These are phyloP conservation scores for Marasmius sp. DNA, from an alignment of 1,284 basidiomycete species.

Conservation along the genomic window DNA sequence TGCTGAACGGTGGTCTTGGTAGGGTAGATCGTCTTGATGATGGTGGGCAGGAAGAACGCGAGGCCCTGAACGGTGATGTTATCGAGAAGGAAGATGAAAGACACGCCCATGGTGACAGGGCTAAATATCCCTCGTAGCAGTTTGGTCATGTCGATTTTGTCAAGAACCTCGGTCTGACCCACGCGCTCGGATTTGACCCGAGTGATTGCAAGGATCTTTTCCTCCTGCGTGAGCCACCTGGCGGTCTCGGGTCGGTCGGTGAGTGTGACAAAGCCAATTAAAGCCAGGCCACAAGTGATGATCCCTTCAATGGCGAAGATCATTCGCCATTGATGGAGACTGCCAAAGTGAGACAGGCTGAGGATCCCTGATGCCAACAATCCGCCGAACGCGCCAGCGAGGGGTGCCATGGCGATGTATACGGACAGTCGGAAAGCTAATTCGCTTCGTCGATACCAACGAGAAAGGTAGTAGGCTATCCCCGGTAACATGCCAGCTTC, in stretches of 20 bases:
- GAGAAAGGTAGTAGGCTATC: not conserved
- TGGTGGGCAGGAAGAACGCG: conserved; percentile 1
- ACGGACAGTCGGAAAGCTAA: not conserved
- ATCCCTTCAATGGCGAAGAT: conserved; percentile 4
- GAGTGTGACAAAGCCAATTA: conserved; percentile 1
- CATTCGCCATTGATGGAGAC: not conserved
- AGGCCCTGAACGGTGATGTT: not conserved
- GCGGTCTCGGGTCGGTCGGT: conserved; percentile 1
- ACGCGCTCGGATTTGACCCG: not conserved
- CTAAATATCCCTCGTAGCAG: not conserved
- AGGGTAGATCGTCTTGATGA: not conserved
- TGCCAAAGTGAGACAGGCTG: not conserved
- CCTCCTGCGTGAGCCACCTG: not conserved
- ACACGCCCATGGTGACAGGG: not conserved
- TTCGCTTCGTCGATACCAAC: not conserved
- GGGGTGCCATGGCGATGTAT: not conserved
- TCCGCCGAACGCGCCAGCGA: not conserved
- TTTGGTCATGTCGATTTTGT: not conserved
- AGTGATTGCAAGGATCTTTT: not conserved
- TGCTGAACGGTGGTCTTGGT: not conserved
- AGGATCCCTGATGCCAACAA: not conserved
- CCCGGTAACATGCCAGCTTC: not conserved
- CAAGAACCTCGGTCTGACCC: not conserved
- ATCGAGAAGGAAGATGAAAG: not conserved
- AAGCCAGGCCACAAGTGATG: not conserved